Evolutionary conservation across 1,284 basidiomycete species (phyloP), one percentile per base, ranked within the genome.

Genomic region (Ceratobasidium sp.): DNA sequence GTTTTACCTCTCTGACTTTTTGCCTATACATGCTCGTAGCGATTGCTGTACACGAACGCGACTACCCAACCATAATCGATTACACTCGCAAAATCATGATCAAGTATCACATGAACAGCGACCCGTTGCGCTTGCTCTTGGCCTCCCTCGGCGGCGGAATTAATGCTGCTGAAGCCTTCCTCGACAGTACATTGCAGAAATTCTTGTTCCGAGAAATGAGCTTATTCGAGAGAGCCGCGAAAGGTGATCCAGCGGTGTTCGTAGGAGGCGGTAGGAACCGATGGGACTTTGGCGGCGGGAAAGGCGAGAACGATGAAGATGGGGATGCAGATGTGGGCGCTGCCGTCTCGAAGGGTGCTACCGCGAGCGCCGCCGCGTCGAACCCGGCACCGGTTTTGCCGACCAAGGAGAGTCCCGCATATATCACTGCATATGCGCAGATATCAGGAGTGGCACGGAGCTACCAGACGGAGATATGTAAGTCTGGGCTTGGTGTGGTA

Each of bases 401-500:
- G 0, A 93, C 87, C 8, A 92, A 90, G 80, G 83, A 87, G 41
- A 96, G 93, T 76, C 93, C 96, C 0, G 83, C 93, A 27, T 86
- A 90, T 71, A 88, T 94, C 44, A 86, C 92, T 1, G 85, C 95
- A n/a, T 98, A 98, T 81, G 96, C 94, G 0, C 93, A 94, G 80
- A 89, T 97, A 76, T 92, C 95, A 81, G 87, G 95, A 8, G 89
- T 90, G 1, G 91, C 93, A 2, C 93, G 91, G 83, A 96, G 94
- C 78, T 97, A 93, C 81, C 95, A 98, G 80, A 93, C 93, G 74
- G 94, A 95, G 0, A 89, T 98, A 57, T 96, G 96, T 97, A 78
- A 80, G 94, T 86, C 1, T 5, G 11, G 11, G 36, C 4, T 17
- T n/a, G 53, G 9, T 17, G 31, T 50, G 65, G 64, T 59, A 11